Conservation (phyloP, 176 grass and related monocot species). For the Musa troglodytarum region DNA sequence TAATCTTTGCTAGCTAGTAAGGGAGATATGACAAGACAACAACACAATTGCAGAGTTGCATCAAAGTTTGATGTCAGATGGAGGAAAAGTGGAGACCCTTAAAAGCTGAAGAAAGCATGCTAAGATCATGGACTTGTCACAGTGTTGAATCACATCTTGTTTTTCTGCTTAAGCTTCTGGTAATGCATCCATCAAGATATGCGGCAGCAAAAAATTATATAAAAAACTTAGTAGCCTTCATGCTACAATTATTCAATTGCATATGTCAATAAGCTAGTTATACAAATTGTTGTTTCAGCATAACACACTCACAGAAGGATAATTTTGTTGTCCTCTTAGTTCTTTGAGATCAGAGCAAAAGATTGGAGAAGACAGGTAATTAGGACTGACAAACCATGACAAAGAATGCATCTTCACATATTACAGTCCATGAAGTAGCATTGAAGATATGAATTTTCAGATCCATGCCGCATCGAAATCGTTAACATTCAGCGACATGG, state of each 20-base stretch:
- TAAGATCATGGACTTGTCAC: no score
- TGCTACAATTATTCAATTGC: background rate
- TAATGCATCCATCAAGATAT: no score
- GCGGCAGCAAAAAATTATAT: no score
- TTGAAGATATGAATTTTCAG: background rate
- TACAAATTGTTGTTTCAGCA: background rate
- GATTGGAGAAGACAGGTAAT: background rate
- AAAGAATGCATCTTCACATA: no score
- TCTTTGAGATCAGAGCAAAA: background rate
- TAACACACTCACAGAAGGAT: background rate
- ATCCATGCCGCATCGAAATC: background rate
- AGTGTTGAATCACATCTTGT: no score
- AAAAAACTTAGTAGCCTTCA: background rate
- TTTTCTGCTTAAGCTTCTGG: no score
- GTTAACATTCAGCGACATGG: background rate
- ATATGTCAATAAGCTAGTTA: background rate
- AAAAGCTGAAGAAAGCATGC: no score
- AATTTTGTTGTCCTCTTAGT: background rate
- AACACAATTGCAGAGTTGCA: background rate
- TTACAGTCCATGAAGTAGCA: no score
- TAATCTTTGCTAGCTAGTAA: no score
- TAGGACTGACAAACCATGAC: no score
- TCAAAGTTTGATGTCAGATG: no score
- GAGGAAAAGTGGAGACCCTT: no score
- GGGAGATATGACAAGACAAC: background rate